Evolutionary conservation across 768 basidiomycete species (phyloP).

Genomic region (Leccinum barrowsii): DNA sequence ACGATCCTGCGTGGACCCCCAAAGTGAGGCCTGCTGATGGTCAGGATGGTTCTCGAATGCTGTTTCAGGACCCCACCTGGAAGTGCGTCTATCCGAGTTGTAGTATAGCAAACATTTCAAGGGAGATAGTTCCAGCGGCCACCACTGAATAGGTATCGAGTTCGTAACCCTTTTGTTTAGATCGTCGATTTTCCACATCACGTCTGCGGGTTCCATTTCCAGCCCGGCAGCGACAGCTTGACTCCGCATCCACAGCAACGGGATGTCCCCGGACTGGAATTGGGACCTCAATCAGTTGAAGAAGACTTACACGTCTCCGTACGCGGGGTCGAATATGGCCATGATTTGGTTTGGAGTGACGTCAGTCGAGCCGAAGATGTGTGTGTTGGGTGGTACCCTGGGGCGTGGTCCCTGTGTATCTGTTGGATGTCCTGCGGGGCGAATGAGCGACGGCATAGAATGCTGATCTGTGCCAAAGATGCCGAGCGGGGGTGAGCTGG

Average conservation of each 20-base stretch:
- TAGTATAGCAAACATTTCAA: slow-evolving; percentile 24
- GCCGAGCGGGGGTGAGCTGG: no score
- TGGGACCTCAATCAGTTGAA: neutral
- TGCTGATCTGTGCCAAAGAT: no score
- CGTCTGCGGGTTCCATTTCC: slow-evolving; percentile 19
- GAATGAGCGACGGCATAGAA: no score
- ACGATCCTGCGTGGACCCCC: slow-evolving; percentile 26
- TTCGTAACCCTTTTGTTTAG: slow-evolving; percentile 19
- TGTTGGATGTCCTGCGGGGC: no score
- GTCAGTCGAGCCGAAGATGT: no score
- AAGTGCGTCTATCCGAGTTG: slow-evolving; percentile 24
- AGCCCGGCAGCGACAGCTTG: slow-evolving; percentile 27
- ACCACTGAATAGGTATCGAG: slow-evolving; percentile 19
- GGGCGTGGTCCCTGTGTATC: no score
- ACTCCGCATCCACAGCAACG: slow-evolving; percentile 32
- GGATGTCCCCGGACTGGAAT: slow-evolving; percentile 29
- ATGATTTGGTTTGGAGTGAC: no score
- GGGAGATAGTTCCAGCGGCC: slow-evolving; percentile 24
- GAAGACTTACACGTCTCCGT: slow-evolving; percentile 37
- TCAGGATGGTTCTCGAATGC: slow-evolving; percentile 5
- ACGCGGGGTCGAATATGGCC: no score
- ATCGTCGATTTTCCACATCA: slow-evolving; percentile 30
- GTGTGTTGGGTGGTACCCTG: no score
- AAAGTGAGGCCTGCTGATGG: slow-evolving; percentile 21
- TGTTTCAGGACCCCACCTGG: slow-evolving; percentile 8